Evolutionary conservation across 768 basidiomycete genomes (phyloP), one percentile per base, ranked within the genome.

Genomic region (Harrya chromipes): DNA sequence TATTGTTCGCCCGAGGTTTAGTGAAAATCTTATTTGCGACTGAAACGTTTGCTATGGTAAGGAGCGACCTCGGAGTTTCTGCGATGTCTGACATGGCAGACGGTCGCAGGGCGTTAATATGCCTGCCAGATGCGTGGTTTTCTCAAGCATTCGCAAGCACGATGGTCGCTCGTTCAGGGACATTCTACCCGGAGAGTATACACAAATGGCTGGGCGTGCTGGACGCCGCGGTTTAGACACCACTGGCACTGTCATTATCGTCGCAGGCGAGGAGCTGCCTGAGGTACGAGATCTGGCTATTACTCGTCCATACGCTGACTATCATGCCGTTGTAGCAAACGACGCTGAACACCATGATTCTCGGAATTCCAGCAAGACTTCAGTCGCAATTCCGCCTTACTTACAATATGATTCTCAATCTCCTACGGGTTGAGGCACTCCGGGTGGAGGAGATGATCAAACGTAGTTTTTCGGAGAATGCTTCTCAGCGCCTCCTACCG

Each of bases 391-490:
- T 99, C 75, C 80, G 97, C 47, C 76, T 99, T 55, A 99, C 97
- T 1, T 99, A 98, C 71, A 98, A 97, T 67, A 98, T 99, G 97
- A 98, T 99, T 53, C 71, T 99, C 52, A 99, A 99, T 64, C 72
- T 99, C 34, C 78, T 99, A 10, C 84, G 97, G 17, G 97, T 99
- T 10, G 97, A 99, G 63, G 94, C 97, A 0, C 75, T 99, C 40
- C 78, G 85, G 51, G 95, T 98, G 16, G 97, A 99, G 64, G 97
- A 99, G 70, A 99, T 99, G 97, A 98, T 99, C 65, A 98, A 98
- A 68, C 80, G 97, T 34, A 94, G 91, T 66, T 99, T 99, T 70
- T 98, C 97, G 16, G 97, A 99, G 72, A 98, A 98, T 63, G 85
- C 93, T 1, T 88, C 97, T 0, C 97, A 99, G 63, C 78, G 86